Percentiles rank a stretch among this genome's conserved stretches.
Conservation (phyloP, 148 eudicot genomes). For the Nepenthes mirabilis region DNA sequence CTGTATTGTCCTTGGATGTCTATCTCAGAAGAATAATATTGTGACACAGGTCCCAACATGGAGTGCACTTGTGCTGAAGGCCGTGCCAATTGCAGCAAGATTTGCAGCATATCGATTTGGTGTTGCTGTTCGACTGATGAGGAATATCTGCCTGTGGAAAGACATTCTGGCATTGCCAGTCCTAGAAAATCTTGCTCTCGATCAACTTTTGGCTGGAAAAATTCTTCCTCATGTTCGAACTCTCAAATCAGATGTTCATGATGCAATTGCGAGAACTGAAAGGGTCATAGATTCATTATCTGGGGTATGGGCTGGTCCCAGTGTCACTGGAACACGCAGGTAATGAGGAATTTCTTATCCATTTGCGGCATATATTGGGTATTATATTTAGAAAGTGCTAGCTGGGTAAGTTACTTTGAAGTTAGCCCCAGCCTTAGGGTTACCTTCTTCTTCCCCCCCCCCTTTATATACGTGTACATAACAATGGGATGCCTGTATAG, state of each 20-base stretch:
- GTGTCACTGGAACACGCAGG: constrained; percentile 59
- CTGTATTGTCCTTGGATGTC: background rate
- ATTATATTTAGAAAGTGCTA: no score
- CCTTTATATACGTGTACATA: no score
- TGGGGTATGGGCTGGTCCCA: constrained; percentile 78
- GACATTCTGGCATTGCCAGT: constrained; percentile 61
- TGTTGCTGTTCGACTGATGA: constrained; percentile 65
- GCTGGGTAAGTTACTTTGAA: no score
- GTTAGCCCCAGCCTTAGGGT: no score
- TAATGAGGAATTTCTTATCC: constrained; percentile 9
- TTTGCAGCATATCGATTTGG: constrained; percentile 85
- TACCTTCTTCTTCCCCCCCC: no score
- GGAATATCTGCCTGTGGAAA: constrained; percentile 84
- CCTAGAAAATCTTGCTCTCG: constrained; percentile 72
- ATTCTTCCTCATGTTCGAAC: constrained; percentile 78
- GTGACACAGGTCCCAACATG: constrained; percentile 70
- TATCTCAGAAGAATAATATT: background rate
- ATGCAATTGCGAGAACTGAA: constrained; percentile 74
- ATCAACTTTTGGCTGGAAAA: constrained; percentile 64
- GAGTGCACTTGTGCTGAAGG: constrained; percentile 61
- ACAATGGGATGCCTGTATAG: no score
- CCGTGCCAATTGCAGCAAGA: constrained; percentile 82
- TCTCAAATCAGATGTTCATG: constrained; percentile 62
- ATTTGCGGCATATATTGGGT: background rate
- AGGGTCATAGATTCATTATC: constrained; percentile 60